A percentile compares a stretch with the other conserved stretches of the same genome.
phyloP scores from a whole-genome alignment of 2,329 filamentous ascomycete species.

The Ceratocystis eucalypticola region DNA sequence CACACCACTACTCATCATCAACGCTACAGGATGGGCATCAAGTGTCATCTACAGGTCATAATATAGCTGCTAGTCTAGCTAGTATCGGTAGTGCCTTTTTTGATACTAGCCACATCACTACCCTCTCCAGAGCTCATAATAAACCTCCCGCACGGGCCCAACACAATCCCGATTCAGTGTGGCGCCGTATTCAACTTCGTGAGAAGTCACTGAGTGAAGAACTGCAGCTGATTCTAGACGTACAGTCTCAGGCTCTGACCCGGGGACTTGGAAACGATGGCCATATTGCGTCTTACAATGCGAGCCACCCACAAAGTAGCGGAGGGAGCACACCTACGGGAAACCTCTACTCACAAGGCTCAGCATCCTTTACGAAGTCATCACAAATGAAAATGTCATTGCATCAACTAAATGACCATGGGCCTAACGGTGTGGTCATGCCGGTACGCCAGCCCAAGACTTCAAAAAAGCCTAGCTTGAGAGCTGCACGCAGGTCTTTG shows the following conservation, averaged over 20 bases:
- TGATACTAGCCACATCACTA: conserved; percentile 23
- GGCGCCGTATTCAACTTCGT: conserved; percentile 34
- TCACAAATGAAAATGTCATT: conserved; percentile 30
- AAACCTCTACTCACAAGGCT: conserved; percentile 26
- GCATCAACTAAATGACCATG: conserved; percentile 29
- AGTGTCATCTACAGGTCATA: background rate
- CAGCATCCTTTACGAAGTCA: conserved; percentile 29
- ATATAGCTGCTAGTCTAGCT: conserved; percentile 17
- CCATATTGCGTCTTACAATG: background rate
- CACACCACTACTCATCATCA: conserved; percentile 19
- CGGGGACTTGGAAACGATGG: conserved; percentile 9
- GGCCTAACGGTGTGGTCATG: conserved; percentile 37
- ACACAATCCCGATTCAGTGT: conserved; percentile 31
- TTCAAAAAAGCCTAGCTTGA: conserved; percentile 41
- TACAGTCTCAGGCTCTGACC: conserved; percentile 31
- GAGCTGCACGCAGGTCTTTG: conserved; percentile 51
- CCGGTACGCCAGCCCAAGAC: conserved; percentile 45
- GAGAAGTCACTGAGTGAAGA: conserved; percentile 35
- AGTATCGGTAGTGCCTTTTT: conserved; percentile 29
- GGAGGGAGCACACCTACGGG: conserved; percentile 32
- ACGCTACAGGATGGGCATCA: conserved; percentile 5
- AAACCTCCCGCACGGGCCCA: background rate
- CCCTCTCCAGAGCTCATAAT: background rate
- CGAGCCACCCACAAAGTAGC: conserved; percentile 1
- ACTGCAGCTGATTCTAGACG: conserved; percentile 36